Base-by-base conservation (phyloP, 371 early-diverging fungal genomes). In the Smittium mucronatum region DNA sequence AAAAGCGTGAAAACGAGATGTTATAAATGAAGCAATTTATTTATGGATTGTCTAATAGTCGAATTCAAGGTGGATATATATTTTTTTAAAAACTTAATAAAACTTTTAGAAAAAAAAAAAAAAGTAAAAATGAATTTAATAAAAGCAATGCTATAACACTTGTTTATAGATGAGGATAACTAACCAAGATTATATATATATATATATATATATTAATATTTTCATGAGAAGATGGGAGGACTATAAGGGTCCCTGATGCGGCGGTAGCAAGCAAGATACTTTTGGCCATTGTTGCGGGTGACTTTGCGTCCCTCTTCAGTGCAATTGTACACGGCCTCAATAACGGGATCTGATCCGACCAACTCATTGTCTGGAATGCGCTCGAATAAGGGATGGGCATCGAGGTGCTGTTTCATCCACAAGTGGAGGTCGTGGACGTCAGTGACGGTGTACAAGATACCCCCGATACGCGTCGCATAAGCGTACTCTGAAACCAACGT, bases 291-390 rank as follows among this genome's bases (percentile, higher is more conserved):
- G 80, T 97, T 96, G 68, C 98, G 82, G 36, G 81, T 93, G 17
- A 98, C 98, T 80, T 98, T 98, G 74, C 93, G 93, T 31, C 97
- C 96, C 77, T 98, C 98, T 81, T 98, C 98, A 5, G 98, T 98
- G 36, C 90, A 89, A 63, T 83, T 82, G 70, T 89, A 82, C 21
- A 93, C 93, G 69, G 88, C 87, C 31, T 84, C 87, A 32, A 93
- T 85, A 63, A 90, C 92, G 30, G 94, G 93, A 77, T 98, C 98
- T 47, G 5, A 11, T 57, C 77, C 80, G 30, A 85, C 85, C 70
- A 89, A 79, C 75, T 95, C 96, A 73, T 89, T 91, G 29, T 94
- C 88, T 2, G 89, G 73, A 63, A 96, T 84, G 65, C 89, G 83
- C 74, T 90, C 88, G 78, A 97, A 98, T 70, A 98, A 81, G 21